phyloP scores from a whole-genome alignment of 169 alveolate species.

The Cryptosporidium xiaoi region DNA sequence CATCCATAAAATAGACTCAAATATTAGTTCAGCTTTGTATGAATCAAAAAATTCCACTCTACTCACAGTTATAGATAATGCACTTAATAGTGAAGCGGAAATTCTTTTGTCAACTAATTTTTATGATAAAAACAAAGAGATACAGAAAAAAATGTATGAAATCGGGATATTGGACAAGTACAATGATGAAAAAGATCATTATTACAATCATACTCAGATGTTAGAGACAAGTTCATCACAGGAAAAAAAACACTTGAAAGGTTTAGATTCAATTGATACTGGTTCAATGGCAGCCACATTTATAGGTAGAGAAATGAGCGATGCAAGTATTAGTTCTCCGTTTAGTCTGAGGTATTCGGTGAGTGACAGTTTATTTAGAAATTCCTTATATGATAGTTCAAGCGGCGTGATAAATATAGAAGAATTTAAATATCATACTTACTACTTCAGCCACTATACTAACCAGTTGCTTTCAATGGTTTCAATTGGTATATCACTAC shows the following conservation, averaged over 20 bases:
- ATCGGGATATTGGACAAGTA: not conserved
- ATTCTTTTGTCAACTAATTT: too few relatives aligned
- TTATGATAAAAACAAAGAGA: not conserved
- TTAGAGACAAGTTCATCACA: not conserved
- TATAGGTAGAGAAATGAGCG: not conserved
- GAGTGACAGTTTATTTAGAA: not conserved
- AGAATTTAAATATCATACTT: slow-evolving; percentile 16
- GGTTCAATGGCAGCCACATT: not conserved
- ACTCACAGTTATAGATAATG: too few relatives aligned
- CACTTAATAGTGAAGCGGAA: too few relatives aligned
- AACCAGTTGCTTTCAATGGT: slow-evolving; percentile 12
- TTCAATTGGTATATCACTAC: slow-evolving; percentile 42
- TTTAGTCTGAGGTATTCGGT: not conserved
- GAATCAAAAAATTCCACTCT: too few relatives aligned
- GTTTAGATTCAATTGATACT: not conserved
- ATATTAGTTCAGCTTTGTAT: too few relatives aligned
- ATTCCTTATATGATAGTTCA: not conserved
- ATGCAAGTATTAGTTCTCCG: too few relatives aligned
- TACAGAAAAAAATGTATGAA: not conserved
- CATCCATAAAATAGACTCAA: not conserved
- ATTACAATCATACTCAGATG: slow-evolving; percentile 22
- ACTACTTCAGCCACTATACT: slow-evolving; percentile 28
- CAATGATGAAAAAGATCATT: slow-evolving; percentile 11
- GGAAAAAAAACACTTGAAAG: not conserved
- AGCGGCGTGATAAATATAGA: not conserved